phyloP scores from a whole-genome alignment of 2,329 filamentous ascomycete genomes.

The Akanthomyces lecanii region DNA sequence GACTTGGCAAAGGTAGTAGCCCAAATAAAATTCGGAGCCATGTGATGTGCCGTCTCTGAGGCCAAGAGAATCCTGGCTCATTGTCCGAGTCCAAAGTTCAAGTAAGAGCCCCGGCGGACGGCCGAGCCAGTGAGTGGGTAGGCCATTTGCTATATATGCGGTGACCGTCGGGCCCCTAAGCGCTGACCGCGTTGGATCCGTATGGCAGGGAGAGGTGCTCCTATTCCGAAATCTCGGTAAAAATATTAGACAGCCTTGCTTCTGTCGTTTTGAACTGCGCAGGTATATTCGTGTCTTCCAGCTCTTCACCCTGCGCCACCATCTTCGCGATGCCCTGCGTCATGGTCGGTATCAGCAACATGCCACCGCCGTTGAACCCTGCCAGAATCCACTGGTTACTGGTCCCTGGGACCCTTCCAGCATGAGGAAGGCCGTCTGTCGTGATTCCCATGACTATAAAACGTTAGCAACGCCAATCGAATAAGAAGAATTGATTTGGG shows the following conservation, averaged over 20 bases:
- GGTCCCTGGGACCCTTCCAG: not conserved
- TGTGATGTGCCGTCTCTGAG: too few relatives aligned
- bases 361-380: constrained; percentile 2
- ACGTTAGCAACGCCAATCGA: not conserved
- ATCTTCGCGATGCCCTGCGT: constrained; percentile 1
- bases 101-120: too few relatives aligned
- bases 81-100: too few relatives aligned
- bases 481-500: not conserved
- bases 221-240: not conserved
- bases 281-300: not conserved
- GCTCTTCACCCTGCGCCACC: not conserved
- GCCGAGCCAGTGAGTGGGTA: too few relatives aligned
- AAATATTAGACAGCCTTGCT: not conserved
- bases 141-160: too few relatives aligned
- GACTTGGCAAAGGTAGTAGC: not conserved
- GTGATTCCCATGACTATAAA: not conserved
- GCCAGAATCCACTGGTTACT: not conserved
- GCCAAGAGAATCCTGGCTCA: too few relatives aligned
- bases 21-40: too few relatives aligned
- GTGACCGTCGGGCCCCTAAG: too few relatives aligned
- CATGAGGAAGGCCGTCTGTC: not conserved
- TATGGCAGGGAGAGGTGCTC: too few relatives aligned
- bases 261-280: not conserved
- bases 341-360: not conserved
- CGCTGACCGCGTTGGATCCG: too few relatives aligned